These are phyloP conservation scores for Collybia sordida DNA, from an alignment of 768 basidiomycete genomes.

Conservation along the genomic window DNA sequence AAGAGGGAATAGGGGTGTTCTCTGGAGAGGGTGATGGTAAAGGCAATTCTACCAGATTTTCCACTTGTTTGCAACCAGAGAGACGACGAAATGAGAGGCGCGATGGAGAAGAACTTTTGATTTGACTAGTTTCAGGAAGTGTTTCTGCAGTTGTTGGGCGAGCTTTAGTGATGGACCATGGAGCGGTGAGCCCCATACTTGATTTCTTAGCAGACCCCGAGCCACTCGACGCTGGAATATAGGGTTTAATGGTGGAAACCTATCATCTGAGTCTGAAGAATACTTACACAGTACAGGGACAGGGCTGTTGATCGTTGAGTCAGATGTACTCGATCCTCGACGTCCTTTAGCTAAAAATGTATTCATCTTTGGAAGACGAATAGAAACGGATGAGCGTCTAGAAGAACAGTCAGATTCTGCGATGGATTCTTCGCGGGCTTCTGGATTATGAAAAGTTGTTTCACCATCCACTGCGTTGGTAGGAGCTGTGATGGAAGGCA, in stretches of 20 bases:
- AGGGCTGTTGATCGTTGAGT: not conserved
- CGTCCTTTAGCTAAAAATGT: slow-evolving; percentile 13
- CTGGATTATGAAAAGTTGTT: not conserved
- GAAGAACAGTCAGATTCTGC: slow-evolving; percentile 20
- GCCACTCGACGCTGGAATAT: slow-evolving; percentile 2
- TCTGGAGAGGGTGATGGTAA: slow-evolving; percentile 10
- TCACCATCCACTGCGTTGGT: not conserved
- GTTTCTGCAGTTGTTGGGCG: no score
- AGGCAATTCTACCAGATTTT: no score
- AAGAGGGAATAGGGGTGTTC: slow-evolving; percentile 7
- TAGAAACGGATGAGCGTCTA: slow-evolving; percentile 16
- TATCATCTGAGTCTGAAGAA: not conserved
- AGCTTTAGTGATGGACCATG: slow-evolving; percentile 4
- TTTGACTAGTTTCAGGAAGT: no score
- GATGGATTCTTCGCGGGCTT: slow-evolving; percentile 13
- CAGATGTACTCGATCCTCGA: slow-evolving; percentile 1
- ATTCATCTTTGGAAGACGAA: slow-evolving; percentile 14
- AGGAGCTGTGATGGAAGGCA: not conserved
- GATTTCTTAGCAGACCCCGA: slow-evolving; percentile 4
- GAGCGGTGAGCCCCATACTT: slow-evolving; percentile 5
- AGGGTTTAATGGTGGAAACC: not conserved
- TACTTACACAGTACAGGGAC: not conserved
- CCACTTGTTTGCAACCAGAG: no score
- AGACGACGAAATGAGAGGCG: slow-evolving; percentile 20
- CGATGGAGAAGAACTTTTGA: slow-evolving; percentile 6